Evolutionary conservation across 192 early-diverging fungal species (phyloP), one percentile per base, ranked within the genome.

Genomic region (Entomortierella beljakovae): DNA sequence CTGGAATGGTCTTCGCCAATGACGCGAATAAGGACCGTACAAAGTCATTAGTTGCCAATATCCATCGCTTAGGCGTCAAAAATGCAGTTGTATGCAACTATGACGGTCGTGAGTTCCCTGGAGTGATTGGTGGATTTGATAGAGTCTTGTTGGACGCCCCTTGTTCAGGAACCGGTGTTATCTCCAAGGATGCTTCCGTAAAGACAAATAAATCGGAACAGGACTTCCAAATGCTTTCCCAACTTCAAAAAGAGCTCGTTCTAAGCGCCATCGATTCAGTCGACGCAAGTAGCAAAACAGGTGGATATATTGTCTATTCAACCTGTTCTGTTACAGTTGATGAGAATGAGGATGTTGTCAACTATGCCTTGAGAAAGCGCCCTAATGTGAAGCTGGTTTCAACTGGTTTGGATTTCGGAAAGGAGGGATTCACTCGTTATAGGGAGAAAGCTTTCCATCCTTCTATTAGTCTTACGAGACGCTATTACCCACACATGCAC

Each of bases 101-200:
- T 82, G 98, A 99, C 80, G 98, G 97, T 56, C 92, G 96, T 53
- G 94, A 98, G 83, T 98, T 98, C 90, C 98, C 98, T 43, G 89
- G 87, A 55, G 91, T 98, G 38, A 96, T 97, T 85, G 98, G 97
- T 72, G 96, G 96, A 3, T 99, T 99, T 68, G 98, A 99, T 72
- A 91, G 98, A 61, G 94, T 99, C 1, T 87, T 99, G 23, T 83
- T 99, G 20, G 98, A 99, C 82, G 96, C 98, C 0, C 98, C 98
- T n/a, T 99, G 98, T 87, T 92, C 89, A 58, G 98, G 98, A 60
- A 99, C 98, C 0, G 98, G 98, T 25, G 97, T 99, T 67, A 99
- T 99, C 80, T 94, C 97, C 69, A 99, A 99, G 79, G 98, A 99
- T 83, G 91, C 93, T 0, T 91, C 93, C 22, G 95, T 98, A 57